Percentiles rank a stretch among this genome's conserved stretches.
Conservation (phyloP, 148 eudicot species). For the Nepenthes mirabilis region DNA sequence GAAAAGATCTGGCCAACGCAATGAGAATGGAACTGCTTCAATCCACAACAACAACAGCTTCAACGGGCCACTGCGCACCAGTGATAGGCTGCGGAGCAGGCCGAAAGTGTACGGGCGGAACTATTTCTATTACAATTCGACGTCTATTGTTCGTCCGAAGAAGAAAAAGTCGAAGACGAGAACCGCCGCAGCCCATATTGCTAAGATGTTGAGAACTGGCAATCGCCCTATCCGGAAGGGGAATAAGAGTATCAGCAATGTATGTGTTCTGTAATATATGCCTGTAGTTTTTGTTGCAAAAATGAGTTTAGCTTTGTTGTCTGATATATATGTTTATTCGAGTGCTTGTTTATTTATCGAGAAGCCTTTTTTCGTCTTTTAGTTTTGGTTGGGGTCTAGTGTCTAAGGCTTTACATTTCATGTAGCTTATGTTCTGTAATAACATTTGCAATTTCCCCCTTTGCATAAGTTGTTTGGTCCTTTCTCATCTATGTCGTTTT, state of each 20-base stretch:
- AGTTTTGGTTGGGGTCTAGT: no score
- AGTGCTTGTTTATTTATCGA: no score
- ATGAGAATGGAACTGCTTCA: slow-evolving; percentile 17
- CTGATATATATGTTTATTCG: no score
- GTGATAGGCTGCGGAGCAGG: slow-evolving; percentile 57
- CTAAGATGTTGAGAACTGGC: slow-evolving; percentile 60
- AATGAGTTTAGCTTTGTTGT: no score
- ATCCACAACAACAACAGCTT: slow-evolving; percentile 3
- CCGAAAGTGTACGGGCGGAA: slow-evolving; percentile 34
- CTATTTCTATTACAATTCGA: slow-evolving; percentile 18
- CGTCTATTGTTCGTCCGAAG: slow-evolving; percentile 33
- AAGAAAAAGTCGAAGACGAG: slow-evolving; percentile 52
- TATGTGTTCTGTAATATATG: slow-evolving; percentile 12
- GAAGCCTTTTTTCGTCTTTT: no score
- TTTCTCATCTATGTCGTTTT: no score
- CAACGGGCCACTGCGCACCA: slow-evolving; percentile 37
- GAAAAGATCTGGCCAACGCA: slow-evolving; percentile 38
- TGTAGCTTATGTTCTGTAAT: no score
- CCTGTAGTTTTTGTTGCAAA: not conserved
- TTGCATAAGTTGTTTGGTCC: no score
- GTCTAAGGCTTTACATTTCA: no score
- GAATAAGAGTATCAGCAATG: slow-evolving; percentile 21
- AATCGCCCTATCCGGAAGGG: slow-evolving; percentile 25
- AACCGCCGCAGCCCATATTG: slow-evolving; percentile 79
- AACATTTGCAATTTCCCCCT: no score